Evolutionary conservation across 1,284 basidiomycete genomes (phyloP), one percentile per base, ranked within the genome.

Genomic region (Irpex sp.): DNA sequence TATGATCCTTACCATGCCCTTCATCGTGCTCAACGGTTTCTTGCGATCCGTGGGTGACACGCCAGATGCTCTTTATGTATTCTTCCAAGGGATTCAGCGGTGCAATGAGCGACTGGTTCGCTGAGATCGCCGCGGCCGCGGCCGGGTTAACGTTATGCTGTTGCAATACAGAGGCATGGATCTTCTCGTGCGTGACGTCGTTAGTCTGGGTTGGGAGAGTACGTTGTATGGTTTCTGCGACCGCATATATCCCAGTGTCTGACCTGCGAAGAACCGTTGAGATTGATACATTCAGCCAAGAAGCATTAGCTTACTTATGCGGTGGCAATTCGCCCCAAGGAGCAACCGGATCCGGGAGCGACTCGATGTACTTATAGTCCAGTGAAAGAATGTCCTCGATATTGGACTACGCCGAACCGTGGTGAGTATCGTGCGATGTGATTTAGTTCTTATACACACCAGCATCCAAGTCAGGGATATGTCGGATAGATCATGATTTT

Each of bases 391-490:
- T 80, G 59, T 82, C 78, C 46, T 75, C 77, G 47, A 90, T 72
- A 61, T 88, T 81, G 3, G 85, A 81, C 86, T 88, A 62, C 19
- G 56, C 54, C 26, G 46, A 50, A 6, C 11, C n/a, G 49, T 35
- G 33, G 50, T 55, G 33, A 46, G 60, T 71, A 43, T 19, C 7
- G 9, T 5, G 17, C 13, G 36, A 35, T n/a, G 26, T 58, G 31
- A 57, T 37, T 8, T 11, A 17, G 26, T 3, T 5, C 3, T 55
- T 35, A 17, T 33, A 31, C 82, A 50, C 67, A 88, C 86, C 59
- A 80, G 79, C 85, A 91, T 89, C 89, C 89, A 90, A 50, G 77
- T 77, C 49, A 90, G 74, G 4, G 86, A 80, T 39, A 90, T 57
- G 68, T 90, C 86, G 0, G 88, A 79, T n/a, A 90, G 71, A 67